Base-by-base conservation (phyloP, 208 protist species). In the Trypanosomatidae sp. region DNA sequence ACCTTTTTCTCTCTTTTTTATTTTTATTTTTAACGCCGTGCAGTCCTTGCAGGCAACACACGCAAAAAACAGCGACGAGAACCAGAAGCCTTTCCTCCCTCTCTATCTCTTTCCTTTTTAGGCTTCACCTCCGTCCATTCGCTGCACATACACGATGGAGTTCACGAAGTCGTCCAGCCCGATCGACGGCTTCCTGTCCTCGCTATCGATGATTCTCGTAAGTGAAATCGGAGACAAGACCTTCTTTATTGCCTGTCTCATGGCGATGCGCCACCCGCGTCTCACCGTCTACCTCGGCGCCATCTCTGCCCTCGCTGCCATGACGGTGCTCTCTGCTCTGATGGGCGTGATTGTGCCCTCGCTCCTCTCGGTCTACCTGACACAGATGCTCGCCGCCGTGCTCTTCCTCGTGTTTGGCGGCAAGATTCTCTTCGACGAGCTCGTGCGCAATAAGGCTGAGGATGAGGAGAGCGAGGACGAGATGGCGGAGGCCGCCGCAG, bases 181-280 rank as follows among this genome's bases (percentile, higher is more conserved):
- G 52, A 5, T 79, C n/a, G 91, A 97, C 56, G 94, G 90, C 19
- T 95, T 98, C 68, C 30, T 98, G 39, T 88, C 92, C 9, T 90
- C 87, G 15, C 75, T 95, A n/a, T 92, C 90, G 15, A 97, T 98
- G 88, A 98, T 98, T 80, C 33, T 98, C 15, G 92, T 98, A 8
- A 95, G 88, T 67, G 94, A 98, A 79, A 95, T 98, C 47, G 97
- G 97, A 17, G 97, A 99, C 79, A 98, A 98, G 83, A 99, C 97
- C 12, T 99, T 99, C 77, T 99, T 99, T 82, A 98, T 99, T 78
- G 97, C 97, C 0, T 97, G 94, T 70, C 86, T 99, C 22, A 92
- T 99, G 87, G 94, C 97, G 10, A 99, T 99, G 97, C 89, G 91
- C 19, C 84, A 97, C 73, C 80, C 91, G 0, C 92, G 92, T 15